phyloP scores from a whole-genome alignment of 1,139 yeast genomes.

The Lodderomyces jiufengensis region DNA sequence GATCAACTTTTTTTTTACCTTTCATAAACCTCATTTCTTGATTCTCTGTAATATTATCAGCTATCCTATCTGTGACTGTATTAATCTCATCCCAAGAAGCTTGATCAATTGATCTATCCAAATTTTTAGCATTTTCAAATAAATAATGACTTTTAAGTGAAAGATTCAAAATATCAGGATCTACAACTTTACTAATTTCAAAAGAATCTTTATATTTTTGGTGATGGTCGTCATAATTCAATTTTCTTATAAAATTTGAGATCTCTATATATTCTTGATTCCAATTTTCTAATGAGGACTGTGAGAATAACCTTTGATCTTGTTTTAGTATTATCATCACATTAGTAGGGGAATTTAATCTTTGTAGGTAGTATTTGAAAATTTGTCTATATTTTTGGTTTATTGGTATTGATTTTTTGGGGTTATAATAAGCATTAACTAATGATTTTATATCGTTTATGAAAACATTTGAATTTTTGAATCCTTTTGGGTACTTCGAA shows the following conservation, averaged over 20 bases:
- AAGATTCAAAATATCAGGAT: slow-evolving; percentile 27
- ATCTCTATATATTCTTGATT: slow-evolving; percentile 20
- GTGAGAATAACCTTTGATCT: slow-evolving; percentile 27
- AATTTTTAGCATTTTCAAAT: no score
- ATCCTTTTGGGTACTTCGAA: neutral
- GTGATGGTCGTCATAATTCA: slow-evolving; percentile 2
- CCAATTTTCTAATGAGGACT: slow-evolving; percentile 22
- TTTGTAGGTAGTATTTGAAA: slow-evolving; percentile 28
- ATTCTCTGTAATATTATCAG: no score
- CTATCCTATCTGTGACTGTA: no score
- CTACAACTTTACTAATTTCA: slow-evolving; percentile 27
- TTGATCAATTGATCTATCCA: no score
- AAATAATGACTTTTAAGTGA: slow-evolving; percentile 18
- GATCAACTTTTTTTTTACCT: no score
- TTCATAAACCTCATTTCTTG: no score
- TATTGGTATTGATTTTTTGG: slow-evolving; percentile 17
- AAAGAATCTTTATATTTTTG: slow-evolving; percentile 19
- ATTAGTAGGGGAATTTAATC: slow-evolving; percentile 27
- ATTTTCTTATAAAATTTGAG: neutral
- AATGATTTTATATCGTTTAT: slow-evolving; percentile 5
- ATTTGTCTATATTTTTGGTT: slow-evolving; percentile 16
- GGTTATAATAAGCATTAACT: slow-evolving; percentile 22
- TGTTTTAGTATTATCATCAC: slow-evolving; percentile 30
- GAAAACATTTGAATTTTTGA: neutral
- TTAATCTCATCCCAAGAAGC: no score